Percentiles rank a stretch among this genome's conserved stretches.
These are phyloP conservation scores for Cladophialophora chaetospira DNA, from an alignment of 2,329 filamentous ascomycete species.

Conservation along the genomic window DNA sequence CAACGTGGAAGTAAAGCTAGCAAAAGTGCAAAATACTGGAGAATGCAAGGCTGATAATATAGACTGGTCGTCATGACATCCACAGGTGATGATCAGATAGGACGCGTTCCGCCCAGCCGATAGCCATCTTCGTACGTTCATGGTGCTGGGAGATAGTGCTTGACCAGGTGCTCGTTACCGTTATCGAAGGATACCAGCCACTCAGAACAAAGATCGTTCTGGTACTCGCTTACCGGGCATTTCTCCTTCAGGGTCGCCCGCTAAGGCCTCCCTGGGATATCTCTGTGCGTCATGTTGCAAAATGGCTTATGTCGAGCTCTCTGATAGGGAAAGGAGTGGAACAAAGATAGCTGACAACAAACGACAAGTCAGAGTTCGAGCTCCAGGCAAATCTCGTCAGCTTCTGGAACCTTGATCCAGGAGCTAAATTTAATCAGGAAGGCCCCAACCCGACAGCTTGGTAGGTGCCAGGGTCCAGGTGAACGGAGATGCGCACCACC, in stretches of 20 bases:
- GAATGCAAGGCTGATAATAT: slow-evolving; percentile 2
- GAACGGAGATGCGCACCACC: too few species aligned
- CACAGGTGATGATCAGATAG: slow-evolving; percentile 2
- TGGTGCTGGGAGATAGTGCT: background rate
- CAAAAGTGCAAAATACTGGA: background rate
- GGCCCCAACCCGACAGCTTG: background rate
- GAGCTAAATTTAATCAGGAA: slow-evolving; percentile 16
- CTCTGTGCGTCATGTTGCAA: background rate
- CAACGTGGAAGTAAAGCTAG: background rate
- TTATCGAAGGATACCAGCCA: slow-evolving; percentile 1
- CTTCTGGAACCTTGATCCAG: background rate
- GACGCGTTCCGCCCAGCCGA: background rate
- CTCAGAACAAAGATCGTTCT: background rate
- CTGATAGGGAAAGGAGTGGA: slow-evolving; percentile 14
- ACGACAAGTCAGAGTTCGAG: slow-evolving; percentile 15
- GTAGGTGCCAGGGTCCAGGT: background rate
- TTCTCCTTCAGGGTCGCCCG: background rate
- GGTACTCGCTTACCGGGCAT: slow-evolving; percentile 5
- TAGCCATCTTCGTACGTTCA: background rate
- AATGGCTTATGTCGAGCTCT: background rate
- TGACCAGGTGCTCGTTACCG: background rate
- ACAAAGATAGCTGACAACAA: slow-evolving; percentile 20
- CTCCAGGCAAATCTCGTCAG: background rate
- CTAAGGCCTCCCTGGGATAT: background rate
- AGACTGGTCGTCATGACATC: background rate